Base-by-base conservation (phyloP, 192 early-diverging fungal genomes). In the Backusella australiensis region DNA sequence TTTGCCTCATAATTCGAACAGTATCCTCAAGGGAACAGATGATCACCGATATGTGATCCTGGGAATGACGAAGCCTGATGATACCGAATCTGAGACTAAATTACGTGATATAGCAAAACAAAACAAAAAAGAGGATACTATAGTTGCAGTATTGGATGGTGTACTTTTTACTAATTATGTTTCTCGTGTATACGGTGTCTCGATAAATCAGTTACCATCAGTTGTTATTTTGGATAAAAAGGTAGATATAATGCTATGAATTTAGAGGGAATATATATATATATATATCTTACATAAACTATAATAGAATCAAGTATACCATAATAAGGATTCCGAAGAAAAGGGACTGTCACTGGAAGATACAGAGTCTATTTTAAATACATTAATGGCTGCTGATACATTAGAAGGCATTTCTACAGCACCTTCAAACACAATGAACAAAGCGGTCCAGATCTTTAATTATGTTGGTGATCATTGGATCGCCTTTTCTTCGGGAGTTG, bases 111-210 rank as follows among this genome's bases (percentile, higher is more conserved):
- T 77, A 36, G 88, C 84, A 19, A 67, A 76, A 65, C 23, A 41
- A 9, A 82, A 85, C 73, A 79, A 74, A 21, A 78, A 82, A 74
- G 14, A 44, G 42, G 73, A 72, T 41, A 17, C 89, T 39, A 74
- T 86, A 11, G 93, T 94, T 83, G 89, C 87, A 15, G 90, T 87
- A 83, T 72, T 93, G 41, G 88, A 93, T 77, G 88, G 84, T 19
- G 80, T 70, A 69, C 87, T 87, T 35, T 94, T 89, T 87, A 78
- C 78, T 15, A 77, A 87, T 34, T 93, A 91, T 75, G 77, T 93
- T 14, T 79, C 85, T 35, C 79, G 85, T 34, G 87, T 87, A 36
- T 91, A 89, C 76, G 82, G 83, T 46, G 71, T 81, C 9, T 26
- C 69, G 1, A 34, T 41, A 15, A 49, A 74, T 12, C 26, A 71